Conservation (phyloP, 2,329 filamentous ascomycete species). For the Nothopassalora personata region DNA sequence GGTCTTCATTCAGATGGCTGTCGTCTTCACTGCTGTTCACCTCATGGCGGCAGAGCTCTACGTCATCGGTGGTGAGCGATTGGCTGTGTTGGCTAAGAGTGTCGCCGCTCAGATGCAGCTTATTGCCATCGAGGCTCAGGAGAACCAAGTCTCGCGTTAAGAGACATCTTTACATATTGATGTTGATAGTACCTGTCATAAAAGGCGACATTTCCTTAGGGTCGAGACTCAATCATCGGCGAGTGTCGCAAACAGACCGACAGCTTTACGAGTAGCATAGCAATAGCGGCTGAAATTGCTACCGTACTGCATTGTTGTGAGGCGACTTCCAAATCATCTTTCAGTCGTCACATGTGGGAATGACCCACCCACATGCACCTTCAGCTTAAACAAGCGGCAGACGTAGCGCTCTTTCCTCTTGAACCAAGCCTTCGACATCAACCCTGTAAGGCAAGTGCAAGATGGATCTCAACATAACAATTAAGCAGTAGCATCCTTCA, state of each 20-base stretch:
- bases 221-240: background rate
- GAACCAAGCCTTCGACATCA: background rate
- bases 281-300: background rate
- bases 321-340: background rate
- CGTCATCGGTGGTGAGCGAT: constrained; percentile 27
- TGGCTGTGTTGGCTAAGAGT: constrained; percentile 24
- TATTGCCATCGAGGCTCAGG: constrained; percentile 22
- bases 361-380: background rate
- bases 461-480: no score
- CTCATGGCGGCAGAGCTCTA: constrained; percentile 27
- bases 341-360: background rate
- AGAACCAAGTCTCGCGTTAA: constrained; percentile 4
- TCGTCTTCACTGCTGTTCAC: constrained; percentile 24
- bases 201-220: background rate
- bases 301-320: no score
- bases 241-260: background rate
- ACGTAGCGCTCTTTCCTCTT: background rate
- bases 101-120: constrained; percentile 25
- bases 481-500: no score
- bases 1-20: constrained; percentile 44
- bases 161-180: background rate
- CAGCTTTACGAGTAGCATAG: background rate
- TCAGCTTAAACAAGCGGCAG: background rate
- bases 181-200: background rate
- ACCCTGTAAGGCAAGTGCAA: background rate